A percentile compares a stretch with the other conserved stretches of the same genome.
phyloP scores from a whole-genome alignment of 371 early-diverging fungal genomes.

The Haplosporangium sp. region DNA sequence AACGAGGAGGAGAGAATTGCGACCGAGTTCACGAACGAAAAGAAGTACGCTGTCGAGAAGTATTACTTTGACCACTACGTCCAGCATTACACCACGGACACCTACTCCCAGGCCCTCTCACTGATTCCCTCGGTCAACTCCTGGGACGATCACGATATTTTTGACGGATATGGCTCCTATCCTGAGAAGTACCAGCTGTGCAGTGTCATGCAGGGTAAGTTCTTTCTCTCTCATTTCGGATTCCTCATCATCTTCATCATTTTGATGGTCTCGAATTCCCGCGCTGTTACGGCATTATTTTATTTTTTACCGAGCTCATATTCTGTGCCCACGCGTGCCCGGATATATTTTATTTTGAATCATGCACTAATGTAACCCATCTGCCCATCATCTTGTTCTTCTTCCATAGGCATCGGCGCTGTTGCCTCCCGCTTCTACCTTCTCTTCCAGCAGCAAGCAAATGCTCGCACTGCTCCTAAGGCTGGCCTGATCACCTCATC shows the following conservation, averaged over 20 bases:
- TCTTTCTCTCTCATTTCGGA: not conserved
- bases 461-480: constrained; percentile 59
- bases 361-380: not conserved
- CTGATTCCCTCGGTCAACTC: constrained; percentile 79
- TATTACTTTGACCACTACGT: constrained; percentile 82
- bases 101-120: constrained; percentile 71
- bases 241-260: not conserved
- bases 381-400: not conserved
- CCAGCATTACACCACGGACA: constrained; percentile 70
- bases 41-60: constrained; percentile 66
- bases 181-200: constrained; percentile 79
- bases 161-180: constrained; percentile 84
- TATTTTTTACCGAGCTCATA: constrained; percentile 15
- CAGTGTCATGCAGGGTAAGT: constrained; percentile 62
- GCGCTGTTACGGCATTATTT: constrained; percentile 8
- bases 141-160: constrained; percentile 86
- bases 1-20: constrained; percentile 54
- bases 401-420: constrained; percentile 59
- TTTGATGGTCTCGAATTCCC: constrained; percentile 1
- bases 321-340: too few relatives aligned
- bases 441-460: constrained; percentile 87
- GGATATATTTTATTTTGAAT: not conserved
- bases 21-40: constrained; percentile 62
- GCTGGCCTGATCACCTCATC: constrained; percentile 62
- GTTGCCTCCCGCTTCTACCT: constrained; percentile 82